A percentile compares a stretch with the other conserved stretches of the same genome.
Conservation (phyloP, 202 grass and related monocot species). For the Eragrostis tef region DNA sequence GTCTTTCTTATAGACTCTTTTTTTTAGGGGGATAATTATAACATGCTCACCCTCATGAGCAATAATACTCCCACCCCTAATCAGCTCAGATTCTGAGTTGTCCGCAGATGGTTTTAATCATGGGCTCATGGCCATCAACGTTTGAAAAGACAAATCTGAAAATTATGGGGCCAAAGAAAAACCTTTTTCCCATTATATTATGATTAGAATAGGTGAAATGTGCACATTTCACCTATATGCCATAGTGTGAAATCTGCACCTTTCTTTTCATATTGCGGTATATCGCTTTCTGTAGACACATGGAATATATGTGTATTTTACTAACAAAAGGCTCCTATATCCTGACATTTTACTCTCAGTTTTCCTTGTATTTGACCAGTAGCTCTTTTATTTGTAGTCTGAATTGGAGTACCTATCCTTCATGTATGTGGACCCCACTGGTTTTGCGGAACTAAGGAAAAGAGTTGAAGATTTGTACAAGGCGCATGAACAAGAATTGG, state of each 20-base stretch:
- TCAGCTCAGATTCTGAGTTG: background rate
- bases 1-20: slow-evolving; percentile 28
- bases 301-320: slow-evolving; percentile 14
- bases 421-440: slow-evolving; percentile 81
- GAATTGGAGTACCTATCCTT: slow-evolving; percentile 96
- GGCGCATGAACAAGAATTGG: slow-evolving; percentile 82
- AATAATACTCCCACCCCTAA: background rate
- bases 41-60: background rate
- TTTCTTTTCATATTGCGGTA: slow-evolving; percentile 17
- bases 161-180: slow-evolving; percentile 30
- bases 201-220: slow-evolving; percentile 22
- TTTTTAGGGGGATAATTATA: background rate
- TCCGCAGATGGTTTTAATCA: background rate
- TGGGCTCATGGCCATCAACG: slow-evolving; percentile 35
- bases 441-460: slow-evolving; percentile 78
- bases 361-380: slow-evolving; percentile 44
- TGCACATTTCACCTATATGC: too few relatives aligned
- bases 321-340: background rate
- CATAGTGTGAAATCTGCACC: slow-evolving; percentile 2
- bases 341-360: slow-evolving; percentile 38
- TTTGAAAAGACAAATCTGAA: slow-evolving; percentile 17
- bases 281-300: slow-evolving; percentile 22
- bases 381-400: slow-evolving; percentile 65
- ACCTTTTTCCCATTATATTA: background rate
- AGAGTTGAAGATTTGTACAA: slow-evolving; percentile 84